A percentile compares a stretch with the other conserved stretches of the same genome.
Conservation (phyloP, 495 filamentous ascomycete genomes). For the Talaromyces borbonicus region DNA sequence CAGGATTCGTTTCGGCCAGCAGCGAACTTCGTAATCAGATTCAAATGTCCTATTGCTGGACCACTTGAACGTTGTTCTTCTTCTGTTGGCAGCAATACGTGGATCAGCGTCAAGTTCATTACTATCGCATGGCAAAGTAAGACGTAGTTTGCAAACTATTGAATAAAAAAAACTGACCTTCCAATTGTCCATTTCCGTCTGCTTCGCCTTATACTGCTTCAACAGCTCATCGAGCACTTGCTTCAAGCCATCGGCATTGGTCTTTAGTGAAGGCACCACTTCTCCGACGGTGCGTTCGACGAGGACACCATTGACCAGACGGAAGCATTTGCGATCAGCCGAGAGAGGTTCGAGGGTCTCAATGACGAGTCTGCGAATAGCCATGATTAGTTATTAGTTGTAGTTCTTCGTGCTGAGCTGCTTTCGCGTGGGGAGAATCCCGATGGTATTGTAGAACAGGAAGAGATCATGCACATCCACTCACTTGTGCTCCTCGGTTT, state of each 20-base stretch:
- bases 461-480: constrained; percentile 17
- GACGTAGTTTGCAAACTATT: too few species aligned
- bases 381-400: too few species aligned
- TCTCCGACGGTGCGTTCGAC: constrained; percentile 90
- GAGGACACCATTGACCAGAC: constrained; percentile 94
- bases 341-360: constrained; percentile 83
- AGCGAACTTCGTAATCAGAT: too few species aligned
- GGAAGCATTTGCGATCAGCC: constrained; percentile 89
- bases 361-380: constrained; percentile 86
- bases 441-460: neutral
- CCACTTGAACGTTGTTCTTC: constrained; percentile 97
- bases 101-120: constrained; percentile 13
- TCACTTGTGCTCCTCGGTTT: constrained; percentile 96
- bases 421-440: neutral
- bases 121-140: neutral
- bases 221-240: constrained; percentile 93
- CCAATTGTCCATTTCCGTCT: constrained; percentile 94
- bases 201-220: constrained; percentile 93
- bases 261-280: constrained; percentile 80
- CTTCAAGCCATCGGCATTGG: constrained; percentile 90
- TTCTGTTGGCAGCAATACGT: constrained; percentile 48
- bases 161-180: constrained; percentile 54
- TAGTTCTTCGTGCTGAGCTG: too few species aligned
- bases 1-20: too few species aligned
- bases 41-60: constrained; percentile 52